Conservation (phyloP, 106 monocot species). For the Posidonia australis region DNA sequence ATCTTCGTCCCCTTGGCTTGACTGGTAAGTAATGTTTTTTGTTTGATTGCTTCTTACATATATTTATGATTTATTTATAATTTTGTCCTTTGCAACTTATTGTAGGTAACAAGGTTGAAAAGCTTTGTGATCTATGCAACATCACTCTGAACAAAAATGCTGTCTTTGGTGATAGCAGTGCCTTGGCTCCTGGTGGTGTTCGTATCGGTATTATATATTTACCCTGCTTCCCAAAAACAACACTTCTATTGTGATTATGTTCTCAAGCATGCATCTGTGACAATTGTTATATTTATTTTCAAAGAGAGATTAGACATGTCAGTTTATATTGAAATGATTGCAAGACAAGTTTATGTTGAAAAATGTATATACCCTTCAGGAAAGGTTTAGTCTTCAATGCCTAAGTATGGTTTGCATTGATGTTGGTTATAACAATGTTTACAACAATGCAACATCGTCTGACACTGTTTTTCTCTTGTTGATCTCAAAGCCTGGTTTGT, state of each 20-base stretch:
- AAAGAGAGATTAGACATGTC: too few relatives aligned
- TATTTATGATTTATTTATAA: background rate
- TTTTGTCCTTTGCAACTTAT: background rate
- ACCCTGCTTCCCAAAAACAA: background rate
- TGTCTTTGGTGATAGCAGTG: conserved; percentile 97
- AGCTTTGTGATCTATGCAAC: conserved; percentile 83
- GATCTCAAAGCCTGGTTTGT: background rate
- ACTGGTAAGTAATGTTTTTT: conserved; percentile 45
- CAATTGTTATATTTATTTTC: too few relatives aligned
- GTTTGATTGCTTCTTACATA: background rate
- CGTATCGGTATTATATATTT: conserved; percentile 51
- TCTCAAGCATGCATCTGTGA: too few relatives aligned
- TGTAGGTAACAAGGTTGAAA: conserved; percentile 96
- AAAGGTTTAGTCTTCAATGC: too few relatives aligned
- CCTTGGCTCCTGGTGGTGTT: conserved; percentile 87
- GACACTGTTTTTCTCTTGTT: background rate
- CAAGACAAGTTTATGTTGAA: too few relatives aligned
- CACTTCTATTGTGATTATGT: background rate
- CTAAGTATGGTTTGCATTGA: too few relatives aligned
- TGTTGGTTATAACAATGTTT: too few relatives aligned
- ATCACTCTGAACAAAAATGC: conserved; percentile 95
- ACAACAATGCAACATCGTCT: too few relatives aligned
- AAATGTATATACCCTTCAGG: too few relatives aligned
- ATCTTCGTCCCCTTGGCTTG: conserved; percentile 88
- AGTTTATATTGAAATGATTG: too few relatives aligned